Conservation (phyloP, 2,329 filamentous ascomycete species). For the Bipolaris oryzae region DNA sequence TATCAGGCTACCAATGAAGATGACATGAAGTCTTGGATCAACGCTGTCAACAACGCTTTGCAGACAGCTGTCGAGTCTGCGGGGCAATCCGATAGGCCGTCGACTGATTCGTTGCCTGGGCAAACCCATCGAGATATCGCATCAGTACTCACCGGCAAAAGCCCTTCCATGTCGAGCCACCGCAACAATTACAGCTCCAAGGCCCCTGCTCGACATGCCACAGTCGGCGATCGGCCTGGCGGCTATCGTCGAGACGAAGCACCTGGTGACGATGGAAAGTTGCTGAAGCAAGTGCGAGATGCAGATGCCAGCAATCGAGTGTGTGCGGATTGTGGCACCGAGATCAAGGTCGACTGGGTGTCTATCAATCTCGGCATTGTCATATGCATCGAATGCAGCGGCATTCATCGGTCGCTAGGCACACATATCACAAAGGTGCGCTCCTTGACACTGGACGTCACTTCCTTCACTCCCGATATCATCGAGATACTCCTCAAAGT, state of each 20-base stretch:
- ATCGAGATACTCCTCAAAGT: constrained; percentile 90
- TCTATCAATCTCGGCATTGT: constrained; percentile 97
- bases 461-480: constrained; percentile 95
- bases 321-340: constrained; percentile 93
- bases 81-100: constrained; percentile 57
- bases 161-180: constrained; percentile 70
- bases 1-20: constrained; percentile 98
- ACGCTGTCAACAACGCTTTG: constrained; percentile 93
- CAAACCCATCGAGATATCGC: constrained; percentile 84
- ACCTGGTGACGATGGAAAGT: constrained; percentile 81
- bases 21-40: constrained; percentile 97
- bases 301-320: constrained; percentile 90
- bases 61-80: constrained; percentile 93
- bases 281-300: constrained; percentile 85
- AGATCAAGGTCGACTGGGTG: constrained; percentile 95
- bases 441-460: constrained; percentile 92
- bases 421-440: constrained; percentile 98
- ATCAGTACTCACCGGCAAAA: constrained; percentile 91
- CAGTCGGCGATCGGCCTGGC: constrained; percentile 82
- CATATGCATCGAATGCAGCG: constrained; percentile 96
- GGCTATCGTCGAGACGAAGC: constrained; percentile 71
- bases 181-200: constrained; percentile 57
- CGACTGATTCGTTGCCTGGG: constrained; percentile 58
- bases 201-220: constrained; percentile 81
- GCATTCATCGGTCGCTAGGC: constrained; percentile 92